Evolutionary conservation across 164 flowering plant species (phyloP).

Genomic region (Tinospora cordifolia): DNA sequence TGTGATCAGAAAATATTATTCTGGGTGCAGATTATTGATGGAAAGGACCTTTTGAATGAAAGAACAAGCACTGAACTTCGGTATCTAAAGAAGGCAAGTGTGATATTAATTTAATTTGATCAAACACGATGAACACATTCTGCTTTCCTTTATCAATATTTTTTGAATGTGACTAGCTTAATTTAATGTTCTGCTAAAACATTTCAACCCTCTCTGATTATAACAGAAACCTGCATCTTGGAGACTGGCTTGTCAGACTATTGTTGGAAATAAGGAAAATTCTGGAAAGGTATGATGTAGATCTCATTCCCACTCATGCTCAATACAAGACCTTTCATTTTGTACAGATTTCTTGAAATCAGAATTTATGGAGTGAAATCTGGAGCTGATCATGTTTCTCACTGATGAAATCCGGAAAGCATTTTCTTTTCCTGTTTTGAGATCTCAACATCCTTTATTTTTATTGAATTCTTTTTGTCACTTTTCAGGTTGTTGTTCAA

Average conservation of each 20-base stretch:
- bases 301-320: not conserved
- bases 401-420: no score
- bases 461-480: not conserved
- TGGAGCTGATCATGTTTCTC: not conserved
- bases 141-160: not conserved
- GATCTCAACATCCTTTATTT: not conserved
- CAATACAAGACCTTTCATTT: not conserved
- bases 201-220: not conserved
- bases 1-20: not conserved
- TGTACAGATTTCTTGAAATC: not conserved
- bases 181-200: not conserved
- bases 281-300: slow-evolving; percentile 71
- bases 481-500: slow-evolving; percentile 73
- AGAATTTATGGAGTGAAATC: no score
- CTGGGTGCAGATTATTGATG: slow-evolving; percentile 68
- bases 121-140: no score
- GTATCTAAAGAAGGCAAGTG: slow-evolving; percentile 71
- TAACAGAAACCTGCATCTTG: slow-evolving; percentile 90
- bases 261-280: slow-evolving; percentile 90
- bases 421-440: no score
- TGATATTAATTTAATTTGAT: not conserved
- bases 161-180: not conserved
- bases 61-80: slow-evolving; percentile 74
- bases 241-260: slow-evolving; percentile 98
- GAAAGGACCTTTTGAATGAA: slow-evolving; percentile 76